Percentiles rank a stretch among this genome's conserved stretches.
phyloP scores from a whole-genome alignment of 2,329 filamentous ascomycete genomes.

The Emergomyces orientalis region DNA sequence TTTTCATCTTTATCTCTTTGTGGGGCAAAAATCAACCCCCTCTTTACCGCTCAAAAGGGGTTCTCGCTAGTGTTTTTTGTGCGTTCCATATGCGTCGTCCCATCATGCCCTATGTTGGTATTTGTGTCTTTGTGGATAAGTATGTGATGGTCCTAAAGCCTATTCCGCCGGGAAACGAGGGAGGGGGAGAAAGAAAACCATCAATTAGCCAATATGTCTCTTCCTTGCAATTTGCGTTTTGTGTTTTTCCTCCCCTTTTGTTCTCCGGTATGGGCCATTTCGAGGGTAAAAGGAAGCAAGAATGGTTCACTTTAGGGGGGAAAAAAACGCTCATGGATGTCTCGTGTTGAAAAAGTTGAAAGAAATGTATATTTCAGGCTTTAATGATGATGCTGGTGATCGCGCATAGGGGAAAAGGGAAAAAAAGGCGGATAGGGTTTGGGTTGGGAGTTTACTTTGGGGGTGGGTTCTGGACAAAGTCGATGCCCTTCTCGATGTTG shows the following conservation, averaged over 20 bases:
- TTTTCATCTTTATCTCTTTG: neutral
- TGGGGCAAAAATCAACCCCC: neutral
- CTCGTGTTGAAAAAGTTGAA: neutral
- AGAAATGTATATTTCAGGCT: neutral
- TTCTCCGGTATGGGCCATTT: neutral
- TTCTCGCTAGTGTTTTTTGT: conserved; percentile 4
- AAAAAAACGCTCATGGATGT: neutral
- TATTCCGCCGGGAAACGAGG: conserved; percentile 2
- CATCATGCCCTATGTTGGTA: conserved; percentile 14
- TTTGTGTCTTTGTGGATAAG: neutral
- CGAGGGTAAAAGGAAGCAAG: neutral
- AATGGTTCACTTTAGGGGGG: neutral
- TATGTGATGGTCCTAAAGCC: conserved; percentile 2
- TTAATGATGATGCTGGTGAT: neutral
- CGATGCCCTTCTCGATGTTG: conserved; percentile 91
- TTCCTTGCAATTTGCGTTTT: neutral
- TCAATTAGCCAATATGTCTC: conserved; percentile 1
- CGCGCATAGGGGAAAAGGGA: conserved; percentile 5
- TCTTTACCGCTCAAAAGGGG: too few species aligned
- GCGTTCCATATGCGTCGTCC: conserved; percentile 13
- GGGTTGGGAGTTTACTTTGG: conserved; percentile 62
- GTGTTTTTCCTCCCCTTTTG: neutral
- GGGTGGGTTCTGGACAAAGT: conserved; percentile 78
- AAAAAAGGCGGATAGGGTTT: conserved; percentile 7
- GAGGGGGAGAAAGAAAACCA: neutral